Base-by-base conservation (phyloP, 805 yeast genomes). In the Torulaspora microellipsoides region DNA sequence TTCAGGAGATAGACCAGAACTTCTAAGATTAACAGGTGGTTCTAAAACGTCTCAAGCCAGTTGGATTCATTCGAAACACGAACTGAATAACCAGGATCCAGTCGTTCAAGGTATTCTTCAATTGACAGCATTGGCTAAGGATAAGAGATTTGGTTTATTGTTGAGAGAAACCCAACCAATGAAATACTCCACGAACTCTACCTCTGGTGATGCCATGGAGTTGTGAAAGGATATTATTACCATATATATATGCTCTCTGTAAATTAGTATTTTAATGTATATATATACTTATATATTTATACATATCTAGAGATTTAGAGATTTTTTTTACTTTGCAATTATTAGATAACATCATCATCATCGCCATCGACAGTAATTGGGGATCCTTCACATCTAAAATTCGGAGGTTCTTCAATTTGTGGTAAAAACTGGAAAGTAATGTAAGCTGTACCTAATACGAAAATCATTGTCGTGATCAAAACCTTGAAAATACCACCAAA, bases 21-120 rank as follows among this genome's bases (percentile, higher is more conserved):
- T 85, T 13, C 65, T 90, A 44, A 77, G 95, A 62, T 73, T 91
- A 51, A 78, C 91, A 23, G 97, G 97, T 36, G 95, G 95, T 37
- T 64, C 71, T 31, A 72, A 75, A 55, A 72, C 82, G 20, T 74
- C 81, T 41, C 74, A 76, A 47, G 90, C 96, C 55, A 78, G 87
- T 53, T 93, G 95, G 93, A 83, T 85, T 34, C 96, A 90, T 62
- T 86, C 96, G 23, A 70, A 76, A 33, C 81, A 71, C 67, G 82
- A 82, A 64, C 66, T 91, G 43, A 64, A 72, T 27, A 78, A 77
- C 36, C 67, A 70, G 6, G 71, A 61, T 31, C 56, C 64, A 7
- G 38, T 56, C n/a, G 63, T 67, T 27, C 65, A 72, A 43, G 75
- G 77, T 43, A 72, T 81, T 34, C 60, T 70, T 48, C 76, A 78